Base-by-base conservation (phyloP, 306 rosid species). In the Cicer arietinum region DNA sequence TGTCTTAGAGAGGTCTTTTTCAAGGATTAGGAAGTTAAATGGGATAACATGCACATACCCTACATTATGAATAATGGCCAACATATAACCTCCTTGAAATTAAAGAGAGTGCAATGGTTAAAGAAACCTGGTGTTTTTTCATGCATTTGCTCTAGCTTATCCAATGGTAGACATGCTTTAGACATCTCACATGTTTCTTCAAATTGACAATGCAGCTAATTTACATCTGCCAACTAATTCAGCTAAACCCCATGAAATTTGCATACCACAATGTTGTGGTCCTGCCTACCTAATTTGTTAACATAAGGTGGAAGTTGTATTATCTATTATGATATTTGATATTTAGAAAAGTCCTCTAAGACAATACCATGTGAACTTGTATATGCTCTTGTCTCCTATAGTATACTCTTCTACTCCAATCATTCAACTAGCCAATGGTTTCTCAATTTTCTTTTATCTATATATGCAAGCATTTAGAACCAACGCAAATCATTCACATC, bases 361-460 rank as follows among this genome's bases (percentile, higher is more conserved):
- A 81, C 85, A 81, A 65, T 65, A 64, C 67, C 85, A 74, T 69
- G 87, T 87, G 88, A 69, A 40, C 68, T 47, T 35, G n/a, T n/a
- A 18, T 11, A 10, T 53, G 52, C 7, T 65, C 42, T 68, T 46
- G 39, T 30, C 40, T 54, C 40, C 44, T 17, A 18, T 22, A 8
- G 50, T 51, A 8, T 40, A 11, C 18, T 41, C 45, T 16, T 10
- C 16, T 35, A 3, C 60, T 25, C 58, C 22, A 57, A 37, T 77
- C 48, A 66, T 71, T 58, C 48, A 65, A 1, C 35, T 42, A 60
- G 11, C 63, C 52, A 42, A 52, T 20, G 7, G 47, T 45, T 78
- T 64, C 40, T 66, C 39, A 4, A 7, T 42, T 61, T n/a, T 60
- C 62, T 69, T 71, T 59, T 42, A 82, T 83, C 73, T 79, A 85